Base-by-base conservation (phyloP, 78 protist genomes). In the Cavenderia fasciculata region DNA sequence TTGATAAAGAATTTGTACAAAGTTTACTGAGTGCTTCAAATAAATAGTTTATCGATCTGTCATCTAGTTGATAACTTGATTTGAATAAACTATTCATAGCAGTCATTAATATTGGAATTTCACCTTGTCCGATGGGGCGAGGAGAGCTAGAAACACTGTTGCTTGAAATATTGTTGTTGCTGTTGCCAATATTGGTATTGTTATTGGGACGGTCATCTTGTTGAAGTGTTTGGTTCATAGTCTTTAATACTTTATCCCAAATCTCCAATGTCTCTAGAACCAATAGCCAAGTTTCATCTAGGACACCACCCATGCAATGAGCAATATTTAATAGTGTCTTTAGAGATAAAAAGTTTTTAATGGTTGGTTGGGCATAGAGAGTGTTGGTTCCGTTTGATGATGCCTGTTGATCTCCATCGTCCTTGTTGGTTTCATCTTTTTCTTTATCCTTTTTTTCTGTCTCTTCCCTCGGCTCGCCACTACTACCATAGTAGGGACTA, bases 301-400 rank as follows among this genome's bases (percentile, higher is more conserved):
- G 51, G 10, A 90, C 62, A 4, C 40, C 21, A 2, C 94, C 94
- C 94, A 90, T 90, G 36, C 94, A 90, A 76, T 90, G 94, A 29
- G 94, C 94, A 4, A 90, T 90, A 36, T 90, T 90, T n/a, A 90
- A 62, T 47, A 90, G 57, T 38, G 86, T 76, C 38, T 90, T 90
- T 12, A 90, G 77, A 21, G 89, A 63, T 10, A 90, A 43, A 5
- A 90, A 61, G 40, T 90, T 90, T 49, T 90, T 90, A 19, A 34
- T 27, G 0, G 94, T 72, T 68, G 87, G 87, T 65, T 62, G 61
- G 27, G 34, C 46, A 31, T n/a, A n/a, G n/a, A n/a, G n/a, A n/a
- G n/a, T n/a, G n/a, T n/a, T n/a, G n/a, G n/a, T n/a, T 19, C 19
- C 57, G 33, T 63, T 43, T 38, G 72, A 40, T 36, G 72, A 27